Evolutionary conservation across 2,329 filamentous ascomycete species (phyloP).

Genomic region (Aureobasidium mangrovei): DNA sequence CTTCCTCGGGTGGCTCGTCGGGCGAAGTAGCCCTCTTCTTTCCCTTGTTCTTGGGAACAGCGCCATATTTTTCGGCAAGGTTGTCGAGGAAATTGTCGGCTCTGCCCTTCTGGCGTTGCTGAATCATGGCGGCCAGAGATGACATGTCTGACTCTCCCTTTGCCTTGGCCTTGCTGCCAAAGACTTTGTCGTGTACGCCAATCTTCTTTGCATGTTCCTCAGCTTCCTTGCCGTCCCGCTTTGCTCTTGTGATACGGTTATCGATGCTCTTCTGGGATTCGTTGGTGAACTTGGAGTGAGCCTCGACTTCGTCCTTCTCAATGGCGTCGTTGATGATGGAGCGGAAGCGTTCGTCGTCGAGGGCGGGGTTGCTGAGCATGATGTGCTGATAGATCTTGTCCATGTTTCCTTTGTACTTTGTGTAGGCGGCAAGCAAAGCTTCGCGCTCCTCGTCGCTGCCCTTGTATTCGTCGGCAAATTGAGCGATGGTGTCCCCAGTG

Average conservation of each 20-base stretch:
- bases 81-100: slow-evolving; percentile 55
- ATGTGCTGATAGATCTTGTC: slow-evolving; percentile 68
- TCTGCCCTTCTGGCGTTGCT: slow-evolving; percentile 57
- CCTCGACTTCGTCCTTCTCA: slow-evolving; percentile 54
- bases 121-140: slow-evolving; percentile 66
- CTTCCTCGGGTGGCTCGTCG: slow-evolving; percentile 56
- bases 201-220: slow-evolving; percentile 66
- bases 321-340: slow-evolving; percentile 76
- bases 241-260: slow-evolving; percentile 47
- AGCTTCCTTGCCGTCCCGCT: slow-evolving; percentile 62
- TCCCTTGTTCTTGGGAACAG: slow-evolving; percentile 29
- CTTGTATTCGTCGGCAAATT: slow-evolving; percentile 72
- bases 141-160: slow-evolving; percentile 38
- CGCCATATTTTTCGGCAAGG: slow-evolving; percentile 67
- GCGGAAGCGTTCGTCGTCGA: slow-evolving; percentile 80
- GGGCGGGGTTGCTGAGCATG: slow-evolving; percentile 75
- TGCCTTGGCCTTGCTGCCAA: slow-evolving; percentile 33
- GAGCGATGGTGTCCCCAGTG: slow-evolving; percentile 62
- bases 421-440: slow-evolving; percentile 71
- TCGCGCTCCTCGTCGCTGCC: slow-evolving; percentile 73
- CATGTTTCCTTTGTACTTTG: slow-evolving; percentile 64
- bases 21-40: slow-evolving; percentile 35
- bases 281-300: slow-evolving; percentile 59
- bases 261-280: slow-evolving; percentile 48
- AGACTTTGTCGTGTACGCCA: slow-evolving; percentile 63